These are phyloP conservation scores for Pichia cephalocereana DNA, from an alignment of 805 yeast species.

Conservation along the genomic window DNA sequence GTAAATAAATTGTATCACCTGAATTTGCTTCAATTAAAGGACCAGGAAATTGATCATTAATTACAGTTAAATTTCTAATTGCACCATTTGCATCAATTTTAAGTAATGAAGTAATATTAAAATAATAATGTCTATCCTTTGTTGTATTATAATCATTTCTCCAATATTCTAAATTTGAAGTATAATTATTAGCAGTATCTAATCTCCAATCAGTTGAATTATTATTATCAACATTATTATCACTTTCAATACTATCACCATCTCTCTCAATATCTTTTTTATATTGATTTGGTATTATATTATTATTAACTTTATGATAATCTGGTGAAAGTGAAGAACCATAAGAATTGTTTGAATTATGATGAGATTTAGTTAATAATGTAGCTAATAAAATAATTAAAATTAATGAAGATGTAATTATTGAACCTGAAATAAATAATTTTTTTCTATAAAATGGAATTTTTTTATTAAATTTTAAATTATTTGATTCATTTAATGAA, in stretches of 20 bases:
- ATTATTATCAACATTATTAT: background rate
- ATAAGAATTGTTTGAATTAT: too few relatives aligned
- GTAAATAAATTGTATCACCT: slow-evolving; percentile 15
- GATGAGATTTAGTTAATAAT: too few relatives aligned
- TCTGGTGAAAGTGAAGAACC: too few relatives aligned
- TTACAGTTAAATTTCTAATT: slow-evolving; percentile 12
- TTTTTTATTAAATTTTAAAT: too few relatives aligned
- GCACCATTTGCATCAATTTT: slow-evolving; percentile 7
- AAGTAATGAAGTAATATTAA: slow-evolving; percentile 4
- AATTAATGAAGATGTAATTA: too few relatives aligned
- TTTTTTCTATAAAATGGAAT: too few relatives aligned
- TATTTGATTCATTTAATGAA: too few relatives aligned
- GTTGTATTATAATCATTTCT: slow-evolving; percentile 6
- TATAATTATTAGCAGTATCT: slow-evolving; percentile 10
- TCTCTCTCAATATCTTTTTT: too few relatives aligned
- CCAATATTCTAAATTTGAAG: slow-evolving; percentile 8
- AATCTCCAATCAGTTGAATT: slow-evolving; percentile 6
- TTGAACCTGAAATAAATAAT: too few relatives aligned
- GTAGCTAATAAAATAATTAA: too few relatives aligned
- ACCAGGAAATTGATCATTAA: slow-evolving; percentile 17
- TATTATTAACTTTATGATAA: too few relatives aligned
- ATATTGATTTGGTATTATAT: too few relatives aligned
- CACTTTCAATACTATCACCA: background rate
- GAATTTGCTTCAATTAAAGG: slow-evolving; percentile 16
- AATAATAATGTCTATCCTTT: slow-evolving; percentile 11